A percentile compares a stretch with the other conserved stretches of the same genome.
Evolutionary conservation across 2,329 filamentous ascomycete genomes (phyloP).

Genomic region (Fusarium dlaminii): DNA sequence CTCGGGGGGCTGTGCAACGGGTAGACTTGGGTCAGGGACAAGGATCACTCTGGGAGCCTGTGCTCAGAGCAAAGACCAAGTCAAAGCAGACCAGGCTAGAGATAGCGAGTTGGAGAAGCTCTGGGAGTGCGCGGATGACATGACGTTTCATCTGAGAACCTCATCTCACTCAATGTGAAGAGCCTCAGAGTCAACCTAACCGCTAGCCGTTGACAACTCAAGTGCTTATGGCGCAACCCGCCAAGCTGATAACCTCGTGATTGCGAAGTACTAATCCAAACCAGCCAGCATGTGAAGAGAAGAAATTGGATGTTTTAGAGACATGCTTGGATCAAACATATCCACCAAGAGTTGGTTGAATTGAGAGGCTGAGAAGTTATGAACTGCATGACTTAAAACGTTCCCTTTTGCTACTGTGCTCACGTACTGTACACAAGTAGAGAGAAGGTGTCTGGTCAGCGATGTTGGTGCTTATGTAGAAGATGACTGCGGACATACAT

Average conservation of each 20-base stretch:
- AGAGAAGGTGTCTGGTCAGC: not conserved
- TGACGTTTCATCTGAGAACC: constrained; percentile 27
- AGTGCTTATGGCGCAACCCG: constrained; percentile 22
- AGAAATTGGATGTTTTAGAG: not conserved
- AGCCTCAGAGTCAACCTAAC: constrained; percentile 6
- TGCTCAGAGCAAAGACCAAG: constrained; percentile 21
- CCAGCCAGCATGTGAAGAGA: not conserved
- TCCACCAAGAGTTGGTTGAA: not conserved
- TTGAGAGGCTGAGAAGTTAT: constrained; percentile 6
- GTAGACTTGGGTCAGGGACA: constrained; percentile 36
- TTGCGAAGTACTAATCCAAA: not conserved
- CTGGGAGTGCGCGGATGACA: constrained; percentile 30
- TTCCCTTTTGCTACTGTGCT: constrained; percentile 2
- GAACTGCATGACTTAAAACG: constrained; percentile 5
- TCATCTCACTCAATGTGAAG: constrained; percentile 10
- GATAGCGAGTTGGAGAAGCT: constrained; percentile 25
- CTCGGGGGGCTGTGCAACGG: constrained; percentile 45
- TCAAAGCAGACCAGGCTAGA: constrained; percentile 10
- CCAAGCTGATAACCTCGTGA: not conserved
- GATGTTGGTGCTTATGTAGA: constrained; percentile 30
- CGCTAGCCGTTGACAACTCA: constrained; percentile 13
- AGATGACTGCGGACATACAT: constrained; percentile 30
- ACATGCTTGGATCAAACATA: not conserved
- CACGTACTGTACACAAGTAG: constrained; percentile 1
- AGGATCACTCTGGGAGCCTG: constrained; percentile 31